These are phyloP conservation scores for Oryza glumipatula DNA, from an alignment of 176 grass and related monocot genomes.

Conservation along the genomic window DNA sequence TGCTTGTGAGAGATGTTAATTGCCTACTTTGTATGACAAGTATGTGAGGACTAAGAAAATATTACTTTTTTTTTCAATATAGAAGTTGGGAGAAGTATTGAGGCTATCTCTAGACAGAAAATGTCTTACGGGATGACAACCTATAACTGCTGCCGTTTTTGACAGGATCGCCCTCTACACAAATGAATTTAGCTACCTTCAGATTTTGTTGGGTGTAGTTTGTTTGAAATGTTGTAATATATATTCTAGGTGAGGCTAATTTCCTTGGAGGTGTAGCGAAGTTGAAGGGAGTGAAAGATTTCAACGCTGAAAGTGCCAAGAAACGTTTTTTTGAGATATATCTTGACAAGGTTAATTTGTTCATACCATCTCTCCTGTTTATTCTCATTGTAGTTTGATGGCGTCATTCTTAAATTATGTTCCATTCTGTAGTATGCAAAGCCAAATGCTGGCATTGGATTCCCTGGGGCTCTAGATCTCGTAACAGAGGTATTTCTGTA, in stretches of 20 bases:
- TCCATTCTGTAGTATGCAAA: conserved; percentile 78
- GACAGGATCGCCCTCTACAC: background rate
- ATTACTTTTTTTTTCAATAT: background rate
- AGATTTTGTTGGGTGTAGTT: conserved; percentile 12
- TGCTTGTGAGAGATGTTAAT: background rate
- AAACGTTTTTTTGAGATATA: conserved; percentile 92
- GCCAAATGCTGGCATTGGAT: conserved; percentile 88
- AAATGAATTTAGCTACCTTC: background rate
- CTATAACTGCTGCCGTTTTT: conserved; percentile 3
- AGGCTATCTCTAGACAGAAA: conserved; percentile 19
- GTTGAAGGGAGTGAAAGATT: conserved; percentile 80
- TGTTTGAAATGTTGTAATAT: conserved; percentile 23
- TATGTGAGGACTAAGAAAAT: background rate
- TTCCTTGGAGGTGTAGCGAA: conserved; percentile 95
- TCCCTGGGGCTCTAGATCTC: conserved; percentile 89
- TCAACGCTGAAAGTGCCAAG: conserved; percentile 76
- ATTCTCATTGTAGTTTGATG: conserved; percentile 24
- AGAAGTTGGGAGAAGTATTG: background rate
- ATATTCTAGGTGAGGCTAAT: conserved; percentile 83
- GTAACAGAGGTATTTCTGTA: conserved; percentile 86
- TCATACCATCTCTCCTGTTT: background rate
- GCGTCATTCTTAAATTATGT: conserved; percentile 32
- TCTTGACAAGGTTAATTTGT: conserved; percentile 71
- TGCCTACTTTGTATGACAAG: background rate
- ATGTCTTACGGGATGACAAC: background rate